Percentiles rank a stretch among this genome's conserved stretches.
Conservation (phyloP, 2,329 filamentous ascomycete species). For the Pseudogymnoascus sp. region DNA sequence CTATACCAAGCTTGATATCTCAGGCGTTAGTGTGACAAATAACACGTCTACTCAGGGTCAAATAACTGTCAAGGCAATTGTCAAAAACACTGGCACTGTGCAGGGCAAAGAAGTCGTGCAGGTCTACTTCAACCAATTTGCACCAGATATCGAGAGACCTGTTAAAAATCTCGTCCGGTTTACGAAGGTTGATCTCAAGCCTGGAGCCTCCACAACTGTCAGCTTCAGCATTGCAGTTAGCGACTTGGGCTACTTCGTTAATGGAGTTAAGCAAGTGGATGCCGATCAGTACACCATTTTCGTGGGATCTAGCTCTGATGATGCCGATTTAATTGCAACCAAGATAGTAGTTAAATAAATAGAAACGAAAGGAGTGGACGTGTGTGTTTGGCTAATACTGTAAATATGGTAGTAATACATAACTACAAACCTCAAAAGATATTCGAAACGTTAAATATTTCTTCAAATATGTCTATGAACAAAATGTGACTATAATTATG, state of each 20-base stretch:
- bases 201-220: not conserved
- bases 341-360: not conserved
- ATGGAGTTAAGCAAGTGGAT: not conserved
- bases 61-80: not conserved
- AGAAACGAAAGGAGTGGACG: not conserved
- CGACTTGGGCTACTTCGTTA: not conserved
- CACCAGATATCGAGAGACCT: not conserved
- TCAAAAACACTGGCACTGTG: not conserved
- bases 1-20: not conserved
- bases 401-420: not conserved
- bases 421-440: not conserved
- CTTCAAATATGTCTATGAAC: not conserved
- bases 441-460: not conserved
- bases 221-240: not conserved
- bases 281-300: not conserved
- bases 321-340: not conserved
- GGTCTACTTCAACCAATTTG: not conserved
- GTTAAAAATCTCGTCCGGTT: slow-evolving; percentile 2
- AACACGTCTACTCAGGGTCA: not conserved
- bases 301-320: not conserved
- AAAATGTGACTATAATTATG: not conserved
- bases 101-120: not conserved
- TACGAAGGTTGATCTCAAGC: not conserved
- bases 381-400: not conserved
- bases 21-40: not conserved